Conservation (phyloP, 768 basidiomycete genomes). For the Chiua virens region DNA sequence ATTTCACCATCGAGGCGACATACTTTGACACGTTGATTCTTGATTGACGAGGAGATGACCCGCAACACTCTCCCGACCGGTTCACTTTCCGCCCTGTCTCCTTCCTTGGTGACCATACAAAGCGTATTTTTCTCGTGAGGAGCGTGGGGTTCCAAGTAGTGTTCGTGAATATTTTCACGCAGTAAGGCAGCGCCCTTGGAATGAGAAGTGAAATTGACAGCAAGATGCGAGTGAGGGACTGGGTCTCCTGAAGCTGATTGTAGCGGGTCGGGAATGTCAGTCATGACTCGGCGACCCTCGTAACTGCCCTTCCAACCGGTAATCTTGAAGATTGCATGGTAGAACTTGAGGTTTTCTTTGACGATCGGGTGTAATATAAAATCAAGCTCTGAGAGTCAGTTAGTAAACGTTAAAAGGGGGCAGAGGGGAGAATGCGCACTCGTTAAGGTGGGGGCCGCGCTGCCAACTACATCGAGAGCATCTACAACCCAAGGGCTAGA, state of each 20-base stretch:
- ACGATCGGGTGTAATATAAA: too few species aligned
- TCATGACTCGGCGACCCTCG: background rate
- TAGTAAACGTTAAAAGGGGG: too few species aligned
- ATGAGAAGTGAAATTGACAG: background rate
- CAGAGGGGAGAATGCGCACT: background rate
- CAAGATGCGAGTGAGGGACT: background rate
- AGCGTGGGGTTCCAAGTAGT: background rate
- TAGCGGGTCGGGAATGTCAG: background rate
- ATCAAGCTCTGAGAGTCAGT: too few species aligned
- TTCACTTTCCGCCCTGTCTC: background rate
- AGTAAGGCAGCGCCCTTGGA: background rate
- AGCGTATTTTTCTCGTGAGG: background rate
- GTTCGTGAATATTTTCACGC: background rate
- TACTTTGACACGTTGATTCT: background rate
- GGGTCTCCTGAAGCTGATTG: background rate
- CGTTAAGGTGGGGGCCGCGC: background rate
- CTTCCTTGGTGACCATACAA: conserved; percentile 1
- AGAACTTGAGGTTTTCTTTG: too few species aligned
- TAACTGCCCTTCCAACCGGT: background rate
- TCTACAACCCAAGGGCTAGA: background rate
- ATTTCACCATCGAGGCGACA: background rate
- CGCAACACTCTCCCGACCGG: too few species aligned
- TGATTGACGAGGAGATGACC: too few species aligned
- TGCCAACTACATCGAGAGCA: background rate
- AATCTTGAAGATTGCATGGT: background rate